phyloP scores from a whole-genome alignment of 2,329 filamentous ascomycete genomes.

The Rutstroemia sp. region DNA sequence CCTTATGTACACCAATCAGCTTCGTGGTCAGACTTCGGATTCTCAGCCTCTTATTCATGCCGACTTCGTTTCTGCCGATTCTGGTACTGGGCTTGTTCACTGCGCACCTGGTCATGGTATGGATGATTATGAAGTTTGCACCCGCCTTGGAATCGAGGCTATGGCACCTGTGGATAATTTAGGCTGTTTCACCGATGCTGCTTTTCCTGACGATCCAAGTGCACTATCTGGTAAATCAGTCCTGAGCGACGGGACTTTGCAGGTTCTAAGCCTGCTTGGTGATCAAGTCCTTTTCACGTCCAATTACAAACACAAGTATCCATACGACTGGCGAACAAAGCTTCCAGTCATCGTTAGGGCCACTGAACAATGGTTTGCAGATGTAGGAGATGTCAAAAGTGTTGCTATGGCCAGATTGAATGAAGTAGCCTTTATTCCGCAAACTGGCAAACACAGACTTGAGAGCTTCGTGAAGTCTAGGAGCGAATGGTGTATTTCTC shows the following conservation, averaged over 20 bases:
- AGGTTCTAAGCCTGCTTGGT: constrained; percentile 62
- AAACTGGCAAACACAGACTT: constrained; percentile 64
- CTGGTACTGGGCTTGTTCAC: constrained; percentile 94
- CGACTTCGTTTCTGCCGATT: constrained; percentile 80
- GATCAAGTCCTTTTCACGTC: constrained; percentile 62
- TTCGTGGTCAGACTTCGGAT: constrained; percentile 51
- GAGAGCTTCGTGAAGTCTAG: constrained; percentile 81
- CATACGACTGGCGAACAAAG: constrained; percentile 97
- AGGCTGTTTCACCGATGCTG: constrained; percentile 73
- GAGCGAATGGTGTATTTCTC: constrained; percentile 96
- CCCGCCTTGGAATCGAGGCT: constrained; percentile 59
- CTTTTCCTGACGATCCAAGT: constrained; percentile 62
- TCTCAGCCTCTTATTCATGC: constrained; percentile 70
- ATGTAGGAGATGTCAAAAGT: constrained; percentile 76
- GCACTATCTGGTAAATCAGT: constrained; percentile 66
- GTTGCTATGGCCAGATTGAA: constrained; percentile 63
- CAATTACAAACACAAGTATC: constrained; percentile 82
- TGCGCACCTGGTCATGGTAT: constrained; percentile 91
- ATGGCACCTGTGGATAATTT: constrained; percentile 78
- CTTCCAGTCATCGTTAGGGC: constrained; percentile 83
- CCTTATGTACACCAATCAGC: constrained; percentile 61
- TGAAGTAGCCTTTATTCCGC: constrained; percentile 71
- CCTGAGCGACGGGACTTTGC: constrained; percentile 58
- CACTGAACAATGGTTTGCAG: constrained; percentile 96
- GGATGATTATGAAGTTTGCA: constrained; percentile 87